Evolutionary conservation across 2,329 filamentous ascomycete genomes (phyloP), one percentile per base, ranked within the genome.

Genomic region (Fusarium poae): DNA sequence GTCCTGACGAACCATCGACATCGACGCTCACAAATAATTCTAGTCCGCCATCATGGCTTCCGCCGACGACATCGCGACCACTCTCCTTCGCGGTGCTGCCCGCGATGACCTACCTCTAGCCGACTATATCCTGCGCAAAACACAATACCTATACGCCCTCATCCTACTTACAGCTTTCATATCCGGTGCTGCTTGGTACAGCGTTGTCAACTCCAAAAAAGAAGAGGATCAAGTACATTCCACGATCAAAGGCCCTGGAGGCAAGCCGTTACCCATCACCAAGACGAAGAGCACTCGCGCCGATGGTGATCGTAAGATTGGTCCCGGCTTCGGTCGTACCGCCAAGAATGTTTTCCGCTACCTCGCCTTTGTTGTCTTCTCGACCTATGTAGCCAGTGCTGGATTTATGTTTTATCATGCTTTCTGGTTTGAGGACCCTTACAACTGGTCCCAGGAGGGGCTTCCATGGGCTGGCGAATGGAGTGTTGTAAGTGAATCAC

Each of bases 251-350:
- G 94, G 94, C n/a, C 94, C 94, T 2, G 94, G 93, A 57, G 95
- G 94, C 71, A 94, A 97, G 78, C 93, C 93, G 34, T 83, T 97
- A 55, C 94, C 93, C n/a, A 77, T 83, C 50, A 87, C 84, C 62
- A 91, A 89, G 76, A 88, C 83, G 60, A 83, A 82, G 77, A 81
- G 83, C 60, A 49, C 71, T 80, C 78, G 85, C 77, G 76, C 79
- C 78, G 70, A 82, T 80, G 78, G 81, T 79, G 74, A 82, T 79
- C 76, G 80, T 48, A 79, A 80, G 67, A 77, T 81, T 53, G 77
- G 79, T 20, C 83, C 77, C 29, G 85, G 88, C 71, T 89, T 93
- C 77, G 90, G 89, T 65, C 85, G 83, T n/a, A 82, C 84, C 46
- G 84, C 89, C 71, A 93, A 92, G 77, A 83, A 88, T 37, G 82